These are phyloP conservation scores for Debaryomycetaceae sp. DNA, from an alignment of 1,139 yeast species.

Conservation along the genomic window DNA sequence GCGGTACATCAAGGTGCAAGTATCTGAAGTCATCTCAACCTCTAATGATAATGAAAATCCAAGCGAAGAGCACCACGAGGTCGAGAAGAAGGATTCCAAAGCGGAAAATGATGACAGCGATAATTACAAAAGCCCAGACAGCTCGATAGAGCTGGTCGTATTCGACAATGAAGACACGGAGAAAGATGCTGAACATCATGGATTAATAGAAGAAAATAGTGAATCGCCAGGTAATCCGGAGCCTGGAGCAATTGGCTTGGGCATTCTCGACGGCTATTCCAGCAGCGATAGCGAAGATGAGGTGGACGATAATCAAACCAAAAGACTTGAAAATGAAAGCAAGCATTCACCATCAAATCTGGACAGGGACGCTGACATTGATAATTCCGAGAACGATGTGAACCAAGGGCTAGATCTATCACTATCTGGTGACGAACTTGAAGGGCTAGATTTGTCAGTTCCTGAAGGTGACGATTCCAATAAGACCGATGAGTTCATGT, in stretches of 20 bases:
- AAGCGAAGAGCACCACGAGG: conserved; percentile 2
- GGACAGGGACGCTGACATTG: conserved; percentile 2
- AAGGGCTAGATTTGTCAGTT: conserved; percentile 17
- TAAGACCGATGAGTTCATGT: conserved; percentile 13
- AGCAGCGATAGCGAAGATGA: conserved; percentile 10
- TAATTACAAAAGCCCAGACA: not conserved
- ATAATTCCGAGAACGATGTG: conserved; percentile 1
- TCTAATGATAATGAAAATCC: conserved; percentile 4
- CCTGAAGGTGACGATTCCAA: conserved; percentile 13
- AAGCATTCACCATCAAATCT: conserved; percentile 4
- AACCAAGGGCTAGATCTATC: conserved; percentile 15
- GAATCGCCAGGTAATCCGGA: not conserved
- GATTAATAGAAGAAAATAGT: not conserved
- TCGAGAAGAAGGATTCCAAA: not conserved
- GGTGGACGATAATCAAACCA: conserved; percentile 2
- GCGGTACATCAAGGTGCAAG: not conserved
- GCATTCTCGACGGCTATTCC: conserved; percentile 5
- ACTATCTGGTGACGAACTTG: conserved; percentile 4
- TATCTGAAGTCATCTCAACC: not conserved
- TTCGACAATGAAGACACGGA: conserved; percentile 1
- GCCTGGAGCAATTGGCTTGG: not conserved
- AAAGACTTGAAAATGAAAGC: conserved; percentile 5
- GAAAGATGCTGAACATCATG: conserved; percentile 2
- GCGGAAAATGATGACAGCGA: conserved; percentile 1
- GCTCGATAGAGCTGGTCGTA: conserved; percentile 1